Evolutionary conservation across 306 rosid genomes (phyloP).

Genomic region (Begonia loranthoides): DNA sequence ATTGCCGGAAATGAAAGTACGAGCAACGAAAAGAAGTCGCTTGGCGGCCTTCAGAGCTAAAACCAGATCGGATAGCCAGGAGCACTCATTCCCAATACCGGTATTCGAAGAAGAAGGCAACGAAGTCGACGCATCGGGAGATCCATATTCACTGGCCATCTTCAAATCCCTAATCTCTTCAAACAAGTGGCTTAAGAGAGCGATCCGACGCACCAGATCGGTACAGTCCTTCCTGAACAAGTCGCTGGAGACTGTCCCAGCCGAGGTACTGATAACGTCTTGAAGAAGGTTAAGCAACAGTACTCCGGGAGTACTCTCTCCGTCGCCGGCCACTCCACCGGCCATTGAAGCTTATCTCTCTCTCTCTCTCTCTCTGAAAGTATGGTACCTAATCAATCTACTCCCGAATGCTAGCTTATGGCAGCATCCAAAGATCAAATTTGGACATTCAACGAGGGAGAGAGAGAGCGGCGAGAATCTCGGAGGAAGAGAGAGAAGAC

Average conservation of each 20-base stretch:
- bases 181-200: constrained; percentile 60
- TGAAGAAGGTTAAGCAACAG: constrained; percentile 38
- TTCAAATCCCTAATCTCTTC: constrained; percentile 68
- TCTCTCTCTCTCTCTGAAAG: neutral
- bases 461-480: constrained; percentile 14
- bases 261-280: constrained; percentile 41
- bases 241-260: constrained; percentile 17
- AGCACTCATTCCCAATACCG: constrained; percentile 1
- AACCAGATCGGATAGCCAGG: constrained; percentile 56
- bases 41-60: constrained; percentile 59
- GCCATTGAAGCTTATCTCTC: constrained; percentile 28
- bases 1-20: constrained; percentile 31
- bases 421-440: neutral
- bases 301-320: constrained; percentile 35
- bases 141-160: constrained; percentile 7
- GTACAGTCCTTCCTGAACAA: constrained; percentile 65
- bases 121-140: constrained; percentile 16
- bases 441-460: neutral
- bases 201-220: constrained; percentile 95
- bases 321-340: constrained; percentile 29
- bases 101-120: constrained; percentile 8
- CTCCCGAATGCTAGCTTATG: neutral
- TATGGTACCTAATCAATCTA: neutral
- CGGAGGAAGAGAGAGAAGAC: neutral
- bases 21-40: constrained; percentile 42